Evolutionary conservation across 257 asterid species (phyloP).

Genomic region (Penstemon eatonii): DNA sequence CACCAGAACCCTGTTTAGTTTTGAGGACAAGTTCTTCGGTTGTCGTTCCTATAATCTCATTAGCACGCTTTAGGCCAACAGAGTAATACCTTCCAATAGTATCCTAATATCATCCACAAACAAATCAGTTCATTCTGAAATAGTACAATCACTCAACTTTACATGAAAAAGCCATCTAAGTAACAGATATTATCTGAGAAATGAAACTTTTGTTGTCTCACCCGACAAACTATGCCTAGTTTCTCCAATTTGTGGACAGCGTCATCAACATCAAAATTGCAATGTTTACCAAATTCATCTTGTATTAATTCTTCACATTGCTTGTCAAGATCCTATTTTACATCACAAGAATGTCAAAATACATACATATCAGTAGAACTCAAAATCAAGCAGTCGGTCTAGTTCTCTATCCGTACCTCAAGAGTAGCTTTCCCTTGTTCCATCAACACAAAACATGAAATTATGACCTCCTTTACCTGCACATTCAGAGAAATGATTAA

Average conservation of each 20-base stretch:
- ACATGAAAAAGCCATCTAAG: too few relatives aligned
- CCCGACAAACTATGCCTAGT: conserved; percentile 84
- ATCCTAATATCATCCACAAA: conserved; percentile 45
- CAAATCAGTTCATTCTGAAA: too few relatives aligned
- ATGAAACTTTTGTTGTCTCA: conserved; percentile 34
- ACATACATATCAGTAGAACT: conserved; percentile 27
- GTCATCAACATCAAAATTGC: conserved; percentile 91
- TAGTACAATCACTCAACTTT: too few relatives aligned
- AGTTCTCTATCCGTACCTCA: conserved; percentile 49
- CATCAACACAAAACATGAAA: conserved; percentile 90
- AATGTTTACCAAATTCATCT: conserved; percentile 83
- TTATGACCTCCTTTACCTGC: conserved; percentile 98
- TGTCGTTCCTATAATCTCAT: conserved; percentile 91
- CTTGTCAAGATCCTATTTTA: conserved; percentile 77
- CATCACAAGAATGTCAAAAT: conserved; percentile 25
- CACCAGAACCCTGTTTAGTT: conserved; percentile 60
- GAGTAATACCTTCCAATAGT: conserved; percentile 78
- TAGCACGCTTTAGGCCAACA: conserved; percentile 91
- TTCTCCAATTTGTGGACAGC: conserved; percentile 90
- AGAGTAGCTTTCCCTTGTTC: conserved; percentile 96
- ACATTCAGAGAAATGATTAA: conserved; percentile 21
- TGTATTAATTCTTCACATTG: conserved; percentile 86
- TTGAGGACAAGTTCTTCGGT: conserved; percentile 93
- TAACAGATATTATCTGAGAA: too few relatives aligned
- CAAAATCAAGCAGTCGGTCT: conserved; percentile 18